phyloP scores from a whole-genome alignment of 192 early-diverging fungal genomes.

The Diversispora epigaea region DNA sequence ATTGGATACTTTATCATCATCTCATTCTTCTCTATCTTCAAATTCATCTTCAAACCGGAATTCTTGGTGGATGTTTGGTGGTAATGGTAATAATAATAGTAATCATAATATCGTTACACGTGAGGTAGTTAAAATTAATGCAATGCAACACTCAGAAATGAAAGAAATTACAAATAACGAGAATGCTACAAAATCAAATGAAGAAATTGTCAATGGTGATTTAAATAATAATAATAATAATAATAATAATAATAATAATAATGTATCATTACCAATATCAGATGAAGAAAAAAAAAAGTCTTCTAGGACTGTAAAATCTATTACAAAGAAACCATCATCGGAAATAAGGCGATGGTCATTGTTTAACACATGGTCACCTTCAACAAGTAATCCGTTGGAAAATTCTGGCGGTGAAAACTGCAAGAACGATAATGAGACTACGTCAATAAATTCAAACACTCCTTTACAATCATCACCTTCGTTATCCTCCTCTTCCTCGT shows the following conservation, averaged over 20 bases:
- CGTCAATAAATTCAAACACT: neutral
- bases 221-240: neutral
- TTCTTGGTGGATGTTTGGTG: constrained; percentile 22
- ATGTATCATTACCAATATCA: neutral
- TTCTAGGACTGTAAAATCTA: neutral
- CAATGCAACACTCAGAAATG: too few relatives aligned
- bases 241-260: neutral
- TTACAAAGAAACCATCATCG: neutral
- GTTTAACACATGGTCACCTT: constrained; percentile 26
- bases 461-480: neutral
- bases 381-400: neutral
- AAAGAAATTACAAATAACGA: too few relatives aligned
- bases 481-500: too few relatives aligned
- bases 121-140: too few relatives aligned
- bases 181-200: too few relatives aligned
- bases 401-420: neutral
- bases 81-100: neutral
- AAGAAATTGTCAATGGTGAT: neutral
- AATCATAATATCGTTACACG: too few relatives aligned
- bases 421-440: neutral
- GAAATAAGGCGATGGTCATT: constrained; percentile 26
- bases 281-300: neutral
- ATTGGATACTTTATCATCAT: neutral
- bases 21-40: neutral
- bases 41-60: constrained; percentile 1